Conservation (phyloP, 352 stramenopile species). For the Phytopythium cucurbitacearum region DNA sequence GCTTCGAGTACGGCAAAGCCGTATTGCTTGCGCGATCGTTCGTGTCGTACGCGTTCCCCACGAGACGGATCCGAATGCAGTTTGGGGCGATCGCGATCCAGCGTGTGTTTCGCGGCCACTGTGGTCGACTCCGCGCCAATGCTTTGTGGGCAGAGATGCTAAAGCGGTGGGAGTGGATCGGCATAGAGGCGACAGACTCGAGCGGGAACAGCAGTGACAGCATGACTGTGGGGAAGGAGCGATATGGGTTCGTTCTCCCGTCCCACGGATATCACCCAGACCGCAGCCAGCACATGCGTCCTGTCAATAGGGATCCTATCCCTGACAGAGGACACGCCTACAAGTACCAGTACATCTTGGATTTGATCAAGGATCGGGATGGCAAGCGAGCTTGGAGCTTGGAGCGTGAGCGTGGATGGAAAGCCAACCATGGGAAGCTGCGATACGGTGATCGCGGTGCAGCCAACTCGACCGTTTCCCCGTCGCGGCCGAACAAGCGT, state of each 20-base stretch:
- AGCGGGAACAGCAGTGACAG: constrained; percentile 35
- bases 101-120: constrained; percentile 41
- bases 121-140: constrained; percentile 55
- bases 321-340: constrained; percentile 49
- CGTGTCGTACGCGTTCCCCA: constrained; percentile 54
- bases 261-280: constrained; percentile 44
- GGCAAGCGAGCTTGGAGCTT: constrained; percentile 58
- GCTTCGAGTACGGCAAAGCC: constrained; percentile 46
- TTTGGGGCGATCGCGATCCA: constrained; percentile 37
- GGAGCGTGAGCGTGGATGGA: constrained; percentile 28
- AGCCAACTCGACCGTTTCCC: neutral
- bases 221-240: constrained; percentile 46
- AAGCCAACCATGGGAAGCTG: constrained; percentile 6
- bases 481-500: neutral
- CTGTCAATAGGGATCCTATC: constrained; percentile 30
- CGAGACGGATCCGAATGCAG: constrained; percentile 32
- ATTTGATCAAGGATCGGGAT: constrained; percentile 61
- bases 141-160: constrained; percentile 64
- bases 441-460: neutral
- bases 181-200: constrained; percentile 24
- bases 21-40: constrained; percentile 33
- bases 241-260: constrained; percentile 55
- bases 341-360: constrained; percentile 68
- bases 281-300: constrained; percentile 40
- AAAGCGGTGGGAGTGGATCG: constrained; percentile 72